Conservation (phyloP, 176 grass and related monocot species). For the Carex cristatella region DNA sequence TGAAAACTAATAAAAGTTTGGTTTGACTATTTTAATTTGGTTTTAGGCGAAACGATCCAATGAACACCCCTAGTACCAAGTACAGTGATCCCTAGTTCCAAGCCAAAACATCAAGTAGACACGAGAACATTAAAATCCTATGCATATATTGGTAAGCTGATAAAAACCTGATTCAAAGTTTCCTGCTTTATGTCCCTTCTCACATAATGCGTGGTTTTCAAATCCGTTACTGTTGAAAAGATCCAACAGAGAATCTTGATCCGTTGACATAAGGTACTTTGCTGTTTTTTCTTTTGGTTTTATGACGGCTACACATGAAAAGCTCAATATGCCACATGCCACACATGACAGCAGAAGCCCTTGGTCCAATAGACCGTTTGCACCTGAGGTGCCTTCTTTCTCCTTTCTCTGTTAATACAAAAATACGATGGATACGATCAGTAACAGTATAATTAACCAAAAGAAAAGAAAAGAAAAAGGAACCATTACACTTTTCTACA, state of each 20-base stretch:
- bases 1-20: too few relatives aligned
- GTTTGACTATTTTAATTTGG: too few relatives aligned
- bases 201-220: conserved; percentile 2
- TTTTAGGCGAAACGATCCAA: too few relatives aligned
- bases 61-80: neutral
- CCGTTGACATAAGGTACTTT: conserved; percentile 55
- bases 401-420: conserved; percentile 37
- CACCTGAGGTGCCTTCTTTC: conserved; percentile 27
- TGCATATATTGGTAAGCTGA: neutral
- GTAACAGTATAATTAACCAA: neutral
- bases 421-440: conserved; percentile 25
- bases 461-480: neutral
- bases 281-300: conserved; percentile 68
- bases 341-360: conserved; percentile 80
- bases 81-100: neutral
- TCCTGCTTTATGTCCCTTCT: neutral
- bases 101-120: conserved; percentile 5
- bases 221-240: conserved; percentile 10
- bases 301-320: conserved; percentile 91
- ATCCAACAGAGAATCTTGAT: conserved; percentile 52
- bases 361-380: conserved; percentile 58
- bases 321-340: conserved; percentile 93
- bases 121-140: neutral
- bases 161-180: conserved; percentile 14
- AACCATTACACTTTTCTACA: neutral